Evolutionary conservation across 2,329 filamentous ascomycete genomes (phyloP).

Genomic region (Microdochium nivale): DNA sequence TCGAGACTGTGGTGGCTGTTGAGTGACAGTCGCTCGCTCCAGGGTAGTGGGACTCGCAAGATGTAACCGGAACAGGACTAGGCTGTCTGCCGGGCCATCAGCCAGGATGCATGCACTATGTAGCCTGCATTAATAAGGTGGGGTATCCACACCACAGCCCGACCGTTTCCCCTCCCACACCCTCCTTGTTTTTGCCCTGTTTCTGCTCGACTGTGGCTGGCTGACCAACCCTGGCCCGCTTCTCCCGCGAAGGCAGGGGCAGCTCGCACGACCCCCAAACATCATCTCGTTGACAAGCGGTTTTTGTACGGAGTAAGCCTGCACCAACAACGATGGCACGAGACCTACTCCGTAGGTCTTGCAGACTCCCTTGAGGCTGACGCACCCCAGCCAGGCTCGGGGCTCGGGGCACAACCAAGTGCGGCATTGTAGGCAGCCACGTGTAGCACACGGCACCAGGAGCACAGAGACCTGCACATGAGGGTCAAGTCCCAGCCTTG

Average conservation of each 20-base stretch:
- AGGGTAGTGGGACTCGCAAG: slow-evolving; percentile 1
- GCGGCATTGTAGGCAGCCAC: background rate
- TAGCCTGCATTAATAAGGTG: too few relatives aligned
- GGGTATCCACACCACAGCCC: too few relatives aligned
- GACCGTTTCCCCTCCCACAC: background rate
- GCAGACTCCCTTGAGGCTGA: background rate
- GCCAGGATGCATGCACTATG: too few relatives aligned
- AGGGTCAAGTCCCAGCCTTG: background rate
- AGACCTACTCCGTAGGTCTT: too few relatives aligned
- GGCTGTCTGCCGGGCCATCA: background rate
- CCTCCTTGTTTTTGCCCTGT: background rate
- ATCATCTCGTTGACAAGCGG: too few relatives aligned
- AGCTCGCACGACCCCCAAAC: too few relatives aligned
- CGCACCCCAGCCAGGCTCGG: background rate
- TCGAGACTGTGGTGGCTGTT: background rate
- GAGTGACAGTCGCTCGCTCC: background rate
- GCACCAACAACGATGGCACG: too few relatives aligned
- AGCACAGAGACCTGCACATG: background rate
- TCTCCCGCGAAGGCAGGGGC: too few relatives aligned
- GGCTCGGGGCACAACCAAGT: background rate
- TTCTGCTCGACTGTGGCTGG: background rate
- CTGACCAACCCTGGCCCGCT: too few relatives aligned
- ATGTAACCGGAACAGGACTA: background rate
- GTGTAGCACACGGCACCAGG: background rate
- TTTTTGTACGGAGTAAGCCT: too few relatives aligned